These are phyloP conservation scores for Mortierella polycephala DNA, from an alignment of 371 early-diverging fungal genomes.

Conservation along the genomic window DNA sequence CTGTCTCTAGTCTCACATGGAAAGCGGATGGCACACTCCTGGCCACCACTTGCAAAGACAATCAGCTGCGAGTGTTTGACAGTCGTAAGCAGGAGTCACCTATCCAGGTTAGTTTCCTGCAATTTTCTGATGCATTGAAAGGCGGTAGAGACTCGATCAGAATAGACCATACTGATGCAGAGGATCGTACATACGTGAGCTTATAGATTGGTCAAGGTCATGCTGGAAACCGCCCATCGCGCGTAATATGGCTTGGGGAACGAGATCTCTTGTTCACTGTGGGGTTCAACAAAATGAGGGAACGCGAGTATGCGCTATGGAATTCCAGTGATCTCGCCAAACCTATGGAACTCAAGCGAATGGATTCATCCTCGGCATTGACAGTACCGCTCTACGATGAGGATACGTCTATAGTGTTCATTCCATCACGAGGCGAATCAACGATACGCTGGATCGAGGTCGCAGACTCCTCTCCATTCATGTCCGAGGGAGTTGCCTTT, in stretches of 20 bases:
- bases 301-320: conserved; percentile 79
- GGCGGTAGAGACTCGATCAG: background rate
- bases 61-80: conserved; percentile 68
- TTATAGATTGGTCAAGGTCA: conserved; percentile 61
- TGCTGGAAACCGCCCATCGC: conserved; percentile 73
- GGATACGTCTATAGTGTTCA: conserved; percentile 78
- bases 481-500: conserved; percentile 64
- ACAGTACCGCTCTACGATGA: conserved; percentile 79
- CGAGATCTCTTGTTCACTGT: conserved; percentile 69
- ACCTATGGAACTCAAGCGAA: conserved; percentile 61
- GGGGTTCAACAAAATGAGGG: conserved; percentile 75
- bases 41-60: conserved; percentile 66
- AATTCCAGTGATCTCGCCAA: conserved; percentile 68
- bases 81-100: conserved; percentile 59
- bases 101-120: conserved; percentile 21
- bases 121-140: background rate
- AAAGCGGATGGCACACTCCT: conserved; percentile 72
- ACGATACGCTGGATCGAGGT: conserved; percentile 73
- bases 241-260: conserved; percentile 75
- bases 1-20: conserved; percentile 67
- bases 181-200: background rate
- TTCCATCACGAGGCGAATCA: conserved; percentile 73
- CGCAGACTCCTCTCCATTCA: conserved; percentile 55
- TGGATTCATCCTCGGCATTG: conserved; percentile 74
- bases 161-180: background rate